Evolutionary conservation across 73 alveolate species (phyloP), one percentile per base, ranked within the genome.

Genomic region (Blepharisma stoltei): DNA sequence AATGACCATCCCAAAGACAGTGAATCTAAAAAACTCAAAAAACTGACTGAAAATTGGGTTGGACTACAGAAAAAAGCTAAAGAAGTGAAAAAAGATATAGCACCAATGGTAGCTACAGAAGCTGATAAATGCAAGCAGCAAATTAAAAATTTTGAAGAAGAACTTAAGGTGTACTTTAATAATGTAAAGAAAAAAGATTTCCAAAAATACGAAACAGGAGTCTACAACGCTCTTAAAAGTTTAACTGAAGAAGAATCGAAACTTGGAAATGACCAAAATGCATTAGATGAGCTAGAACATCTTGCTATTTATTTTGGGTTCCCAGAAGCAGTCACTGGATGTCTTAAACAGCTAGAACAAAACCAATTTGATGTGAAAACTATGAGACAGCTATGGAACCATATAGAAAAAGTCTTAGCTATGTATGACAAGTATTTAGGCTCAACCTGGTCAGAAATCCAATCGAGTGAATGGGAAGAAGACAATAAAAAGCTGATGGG

Each of bases 401-500:
- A 92, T 48, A 96, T 91, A 52, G 87, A 91, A 46, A 92, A 83
- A 69, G 89, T 97, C 81, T 92, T 87, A 67, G 81, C 84, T 41
- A 76, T 79, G 55, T 93, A 94, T 78, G 95, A 88, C 73, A 86
- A 83, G 49, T 96, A 89, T 88, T 94, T 93, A 93, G 93, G 84
- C 38, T 85, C 94, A 7, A 81, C 96, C 75, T 96, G 99, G 99
- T 92, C 94, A 66, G 93, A 95, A 9, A 93, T 96, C 65, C 88
- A 90, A 79, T 96, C 99, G 52, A 91, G 87, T 82, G 97, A 83
- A 25, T 94, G 96, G 99, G 99, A 96, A 91, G 99, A 96, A 86
- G 95, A 94, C 46, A 94, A 93, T 52, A 92, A 92, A 83, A 90
- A 78, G 21, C 88, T 87, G 41, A 79, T 84, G 88, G 90, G 90